Base-by-base conservation (phyloP, 805 yeast genomes). In the Candida corydali region DNA sequence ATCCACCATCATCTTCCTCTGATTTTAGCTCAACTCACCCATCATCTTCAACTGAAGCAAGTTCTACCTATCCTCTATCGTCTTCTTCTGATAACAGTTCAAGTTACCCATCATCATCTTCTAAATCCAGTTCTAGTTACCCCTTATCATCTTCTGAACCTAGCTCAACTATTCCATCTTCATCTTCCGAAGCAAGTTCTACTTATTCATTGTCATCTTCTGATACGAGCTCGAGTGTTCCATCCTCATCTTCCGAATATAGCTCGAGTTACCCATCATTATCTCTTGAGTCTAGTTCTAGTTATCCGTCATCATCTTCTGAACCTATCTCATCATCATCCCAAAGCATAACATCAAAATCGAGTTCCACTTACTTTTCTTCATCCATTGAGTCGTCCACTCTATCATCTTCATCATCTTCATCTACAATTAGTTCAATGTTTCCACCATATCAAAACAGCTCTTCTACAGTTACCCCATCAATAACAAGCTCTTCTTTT, bases 391-490 rank as follows among this genome's bases (percentile, higher is more conserved):
- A n/a, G n/a, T n/a, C n/a, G n/a, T n/a, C n/a, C n/a, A n/a, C n/a
- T n/a, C n/a, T n/a, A n/a, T n/a, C n/a, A n/a, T n/a, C n/a, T n/a
- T n/a, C n/a, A n/a, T n/a, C n/a, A n/a, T n/a, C n/a, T n/a, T n/a
- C n/a, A n/a, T n/a, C n/a, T n/a, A n/a, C n/a, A n/a, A n/a, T n/a
- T 14, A 28, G 31, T 10, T 28, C 31, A 28, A 17, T 17, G 16
- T n/a, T 16, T 10, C 22, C 31, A 17, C 31, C 31, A 28, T 28
- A 16, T 17, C 31, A 28, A 16, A 28, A 28, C n/a, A 28, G 22
- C 8, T 12, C 18, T 16, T 15, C 8, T 20, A 20, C 23, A 7
- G 23, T 20, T 20, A 7, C 23, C 7, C 29, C 29, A 14, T 5
- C 29, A 14, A 14, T 26, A 15, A 8, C 29, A 26, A 28, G 31